Conservation (phyloP, 2,329 filamentous ascomycete species). For the Dactylonectria estremocensis region DNA sequence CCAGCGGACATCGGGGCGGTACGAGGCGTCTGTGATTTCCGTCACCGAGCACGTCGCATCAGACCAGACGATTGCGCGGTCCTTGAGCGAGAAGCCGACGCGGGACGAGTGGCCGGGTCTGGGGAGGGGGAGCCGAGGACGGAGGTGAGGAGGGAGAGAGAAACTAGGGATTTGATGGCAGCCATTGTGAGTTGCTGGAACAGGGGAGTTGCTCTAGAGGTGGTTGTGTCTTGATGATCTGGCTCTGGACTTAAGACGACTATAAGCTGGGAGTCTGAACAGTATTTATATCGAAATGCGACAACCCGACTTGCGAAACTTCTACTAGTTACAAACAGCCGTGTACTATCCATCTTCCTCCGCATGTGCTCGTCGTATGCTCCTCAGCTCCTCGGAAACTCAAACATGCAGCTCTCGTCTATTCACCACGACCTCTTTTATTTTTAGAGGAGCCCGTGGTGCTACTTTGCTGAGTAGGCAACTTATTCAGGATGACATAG, state of each 20-base stretch:
- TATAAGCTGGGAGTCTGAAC: neutral
- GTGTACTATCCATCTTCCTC: neutral
- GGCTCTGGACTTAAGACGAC: neutral
- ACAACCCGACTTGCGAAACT: no score
- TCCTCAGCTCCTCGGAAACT: neutral
- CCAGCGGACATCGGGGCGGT: slow-evolving; percentile 13
- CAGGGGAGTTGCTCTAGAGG: neutral
- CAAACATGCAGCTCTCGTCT: slow-evolving; percentile 1
- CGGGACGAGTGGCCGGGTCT: neutral
- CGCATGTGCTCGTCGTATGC: neutral
- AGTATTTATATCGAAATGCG: neutral
- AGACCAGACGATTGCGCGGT: slow-evolving; percentile 2
- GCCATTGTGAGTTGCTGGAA: neutral
- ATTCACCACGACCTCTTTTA: neutral
- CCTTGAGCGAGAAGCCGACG: slow-evolving; percentile 3
- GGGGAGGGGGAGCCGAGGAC: neutral
- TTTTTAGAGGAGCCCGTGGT: neutral
- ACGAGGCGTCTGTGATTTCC: slow-evolving; percentile 15
- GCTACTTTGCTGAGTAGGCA: neutral
- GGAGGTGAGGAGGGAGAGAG: neutral
- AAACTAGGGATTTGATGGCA: neutral
- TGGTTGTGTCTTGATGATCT: neutral
- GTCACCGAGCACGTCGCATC: slow-evolving; percentile 7
- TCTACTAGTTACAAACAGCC: neutral
- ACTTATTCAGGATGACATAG: slow-evolving; percentile 5